Base-by-base conservation (phyloP, 1,139 yeast genomes). In the Scheffersomyces cryptocercus region DNA sequence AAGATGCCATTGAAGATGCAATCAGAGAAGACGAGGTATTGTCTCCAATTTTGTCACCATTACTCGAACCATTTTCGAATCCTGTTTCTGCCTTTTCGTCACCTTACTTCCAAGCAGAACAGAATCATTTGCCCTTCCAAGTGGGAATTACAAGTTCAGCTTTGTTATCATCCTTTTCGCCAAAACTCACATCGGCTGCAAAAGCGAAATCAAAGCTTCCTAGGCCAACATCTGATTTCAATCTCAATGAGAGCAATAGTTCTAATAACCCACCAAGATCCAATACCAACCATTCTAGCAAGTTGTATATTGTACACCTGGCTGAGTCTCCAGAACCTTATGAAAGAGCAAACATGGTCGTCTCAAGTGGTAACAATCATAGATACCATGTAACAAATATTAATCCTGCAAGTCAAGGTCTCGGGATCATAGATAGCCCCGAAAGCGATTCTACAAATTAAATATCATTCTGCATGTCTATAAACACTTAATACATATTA, bases 31-130 rank as follows among this genome's bases (percentile, higher is more conserved):
- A 78, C 52, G 81, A 73, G 45, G 56, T 65, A 12, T 58, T 79
- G 37, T 70, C 80, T 4, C 81, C 82, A 0, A 53, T 76, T 0
- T 61, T 79, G 36, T 68, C 80, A 3, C 83, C 84, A 1, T 60
- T 72, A 36, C 43, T 61, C 35, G 53, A 43, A 7, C 29, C 49
- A 3, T 29, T 20, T 15, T 9, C 41, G 16, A 45, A 26, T 41
- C 61, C 10, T 39, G 53, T 34, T 41, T 54, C 15, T n/a, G 26
- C 35, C 3, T 30, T 31, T 14, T 37, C 31, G 31, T 43, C 42
- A 9, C 38, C 38, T 24, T 32, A 35, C 31, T 35, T 38, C 16
- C 39, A 13, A 15, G 28, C 36, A 7, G 31, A 24, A 37, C 41
- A 30, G 30, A 30, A 34, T 26, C 37, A 31, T 20, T 12, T 29